Percentiles rank a stretch among this genome's conserved stretches.
These are phyloP conservation scores for Stemphylium lycopersici DNA, from an alignment of 2,329 filamentous ascomycete species.

Conservation along the genomic window DNA sequence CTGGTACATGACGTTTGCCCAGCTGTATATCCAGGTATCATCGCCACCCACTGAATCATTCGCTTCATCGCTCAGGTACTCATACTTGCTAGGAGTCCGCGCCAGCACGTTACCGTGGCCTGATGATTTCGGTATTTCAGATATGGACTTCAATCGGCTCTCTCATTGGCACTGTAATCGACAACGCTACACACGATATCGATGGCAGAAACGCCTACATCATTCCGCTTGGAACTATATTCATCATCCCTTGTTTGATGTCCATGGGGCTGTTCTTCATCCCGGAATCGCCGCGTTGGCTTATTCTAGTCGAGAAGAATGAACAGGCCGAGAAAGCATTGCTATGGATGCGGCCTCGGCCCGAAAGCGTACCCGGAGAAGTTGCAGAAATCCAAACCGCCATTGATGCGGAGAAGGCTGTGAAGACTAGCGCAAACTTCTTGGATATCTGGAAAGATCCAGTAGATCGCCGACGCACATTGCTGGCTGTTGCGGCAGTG, in stretches of 20 bases:
- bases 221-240: constrained; percentile 61
- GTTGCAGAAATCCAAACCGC: constrained; percentile 36
- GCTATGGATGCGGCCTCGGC: constrained; percentile 37
- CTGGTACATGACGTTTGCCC: constrained; percentile 63
- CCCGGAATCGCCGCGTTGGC: constrained; percentile 55
- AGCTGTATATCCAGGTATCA: constrained; percentile 56
- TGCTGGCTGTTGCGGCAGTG: constrained; percentile 57
- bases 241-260: constrained; percentile 58
- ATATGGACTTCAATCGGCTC: constrained; percentile 55
- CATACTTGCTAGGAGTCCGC: constrained; percentile 48
- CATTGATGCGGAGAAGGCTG: constrained; percentile 43
- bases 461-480: constrained; percentile 59
- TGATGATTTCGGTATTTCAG: constrained; percentile 57
- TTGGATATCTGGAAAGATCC: constrained; percentile 60
- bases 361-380: constrained; percentile 26
- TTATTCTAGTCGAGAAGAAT: constrained; percentile 28
- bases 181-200: constrained; percentile 54
- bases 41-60: not conserved
- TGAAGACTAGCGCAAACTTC: constrained; percentile 59
- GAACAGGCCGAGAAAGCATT: constrained; percentile 29
- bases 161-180: constrained; percentile 56
- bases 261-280: constrained; percentile 48
- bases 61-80: not conserved
- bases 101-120: constrained; percentile 58
- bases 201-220: constrained; percentile 41